These are phyloP conservation scores for Hyaloscypha bicolor DNA, from an alignment of 495 filamentous ascomycete genomes.

Conservation along the genomic window DNA sequence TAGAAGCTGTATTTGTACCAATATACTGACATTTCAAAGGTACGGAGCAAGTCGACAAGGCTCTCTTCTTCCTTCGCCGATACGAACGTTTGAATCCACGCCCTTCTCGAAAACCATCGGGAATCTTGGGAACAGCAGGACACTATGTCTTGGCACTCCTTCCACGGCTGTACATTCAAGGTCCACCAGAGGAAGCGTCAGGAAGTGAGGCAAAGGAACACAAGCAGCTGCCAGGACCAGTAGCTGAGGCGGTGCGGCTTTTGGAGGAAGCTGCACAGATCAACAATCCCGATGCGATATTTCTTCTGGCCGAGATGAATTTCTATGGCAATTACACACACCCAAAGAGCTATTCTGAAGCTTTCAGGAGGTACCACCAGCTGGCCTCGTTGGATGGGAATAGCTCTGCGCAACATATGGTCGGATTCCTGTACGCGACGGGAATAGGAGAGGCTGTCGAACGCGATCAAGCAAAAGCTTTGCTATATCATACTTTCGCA, in stretches of 20 bases:
- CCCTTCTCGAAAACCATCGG: constrained; percentile 28
- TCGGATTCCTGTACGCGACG: constrained; percentile 96
- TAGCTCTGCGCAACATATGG: constrained; percentile 88
- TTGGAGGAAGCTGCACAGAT: constrained; percentile 74
- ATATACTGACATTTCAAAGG: constrained; percentile 17
- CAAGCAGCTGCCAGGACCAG: constrained; percentile 37
- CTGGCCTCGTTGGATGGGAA: constrained; percentile 82
- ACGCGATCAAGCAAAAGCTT: constrained; percentile 86
- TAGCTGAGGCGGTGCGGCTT: constrained; percentile 67
- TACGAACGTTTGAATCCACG: constrained; percentile 27
- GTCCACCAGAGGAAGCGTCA: constrained; percentile 19
- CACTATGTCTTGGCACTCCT: constrained; percentile 28
- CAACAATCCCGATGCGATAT: constrained; percentile 86
- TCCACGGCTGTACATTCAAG: constrained; percentile 27
- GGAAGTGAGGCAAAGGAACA: neutral
- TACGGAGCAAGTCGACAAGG: constrained; percentile 31
- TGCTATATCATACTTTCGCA: constrained; percentile 94
- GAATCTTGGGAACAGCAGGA: constrained; percentile 24
- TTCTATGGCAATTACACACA: constrained; percentile 95
- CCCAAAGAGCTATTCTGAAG: constrained; percentile 78
- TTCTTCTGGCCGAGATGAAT: constrained; percentile 89
- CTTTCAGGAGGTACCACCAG: constrained; percentile 79
- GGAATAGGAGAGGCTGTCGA: constrained; percentile 83
- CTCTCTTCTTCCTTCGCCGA: constrained; percentile 29
- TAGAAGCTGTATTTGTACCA: neutral